Percentiles rank a stretch among this genome's conserved stretches.
Conservation (phyloP, 1,284 basidiomycete species). For the Ganoderma leucocontextum region DNA sequence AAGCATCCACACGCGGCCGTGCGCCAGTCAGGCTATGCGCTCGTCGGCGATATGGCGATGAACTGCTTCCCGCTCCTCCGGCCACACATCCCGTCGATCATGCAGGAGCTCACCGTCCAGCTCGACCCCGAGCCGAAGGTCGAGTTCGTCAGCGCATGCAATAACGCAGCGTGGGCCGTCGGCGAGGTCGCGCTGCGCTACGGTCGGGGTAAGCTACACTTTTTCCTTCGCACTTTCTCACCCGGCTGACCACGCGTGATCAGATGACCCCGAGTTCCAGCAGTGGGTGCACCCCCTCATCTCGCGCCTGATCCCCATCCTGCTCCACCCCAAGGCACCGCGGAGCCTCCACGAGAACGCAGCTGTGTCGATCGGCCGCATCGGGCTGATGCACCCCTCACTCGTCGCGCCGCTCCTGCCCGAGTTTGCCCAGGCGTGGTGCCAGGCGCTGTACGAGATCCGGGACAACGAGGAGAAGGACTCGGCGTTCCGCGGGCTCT, state of each 20-base stretch:
- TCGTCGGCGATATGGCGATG: slow-evolving; percentile 98
- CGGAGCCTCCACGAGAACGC: slow-evolving; percentile 97
- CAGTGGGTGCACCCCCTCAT: slow-evolving; percentile 92
- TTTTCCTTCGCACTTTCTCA: slow-evolving; percentile 10
- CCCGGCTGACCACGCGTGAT: slow-evolving; percentile 23
- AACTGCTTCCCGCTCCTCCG: slow-evolving; percentile 90
- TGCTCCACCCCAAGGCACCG: slow-evolving; percentile 91
- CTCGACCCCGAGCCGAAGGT: slow-evolving; percentile 91
- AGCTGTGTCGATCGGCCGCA: slow-evolving; percentile 97
- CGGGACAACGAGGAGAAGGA: slow-evolving; percentile 99
- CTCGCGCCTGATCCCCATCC: slow-evolving; percentile 89
- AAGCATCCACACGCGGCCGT: slow-evolving; percentile 96
- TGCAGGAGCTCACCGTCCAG: slow-evolving; percentile 90
- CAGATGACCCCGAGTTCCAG: slow-evolving; percentile 84
- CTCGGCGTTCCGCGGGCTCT: slow-evolving; percentile 98
- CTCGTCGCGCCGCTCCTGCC: slow-evolving; percentile 91
- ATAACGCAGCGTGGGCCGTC: slow-evolving; percentile 99
- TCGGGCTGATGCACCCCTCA: slow-evolving; percentile 91
- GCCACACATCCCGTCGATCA: slow-evolving; percentile 86
- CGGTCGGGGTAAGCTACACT: slow-evolving; percentile 64
- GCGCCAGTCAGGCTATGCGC: slow-evolving; percentile 95
- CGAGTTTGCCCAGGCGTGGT: slow-evolving; percentile 96
- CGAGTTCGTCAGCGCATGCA: slow-evolving; percentile 96
- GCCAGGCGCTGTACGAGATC: slow-evolving; percentile 96
- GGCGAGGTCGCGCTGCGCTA: slow-evolving; percentile 95